Conservation (phyloP, 352 stramenopile genomes). For the Blastocystis sp. region DNA sequence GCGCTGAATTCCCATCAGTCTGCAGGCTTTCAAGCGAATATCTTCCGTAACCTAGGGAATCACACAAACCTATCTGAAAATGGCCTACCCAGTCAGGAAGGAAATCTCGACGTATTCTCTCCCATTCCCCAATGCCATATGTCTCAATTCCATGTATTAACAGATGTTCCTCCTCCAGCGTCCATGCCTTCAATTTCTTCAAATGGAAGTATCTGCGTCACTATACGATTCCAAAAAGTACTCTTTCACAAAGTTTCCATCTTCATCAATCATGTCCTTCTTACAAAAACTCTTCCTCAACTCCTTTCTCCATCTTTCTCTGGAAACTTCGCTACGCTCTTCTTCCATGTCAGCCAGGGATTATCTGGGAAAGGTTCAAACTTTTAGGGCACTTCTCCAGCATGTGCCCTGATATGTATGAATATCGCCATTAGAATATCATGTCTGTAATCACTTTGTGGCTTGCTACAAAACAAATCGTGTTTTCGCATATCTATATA, state of each 20-base stretch:
- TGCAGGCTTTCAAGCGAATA: slow-evolving; percentile 39
- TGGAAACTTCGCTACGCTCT: background rate
- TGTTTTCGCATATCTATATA: too few species aligned
- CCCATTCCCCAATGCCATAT: slow-evolving; percentile 53
- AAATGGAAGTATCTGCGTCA: slow-evolving; percentile 20
- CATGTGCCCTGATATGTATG: too few species aligned
- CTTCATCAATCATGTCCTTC: slow-evolving; percentile 29
- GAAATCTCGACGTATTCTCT: slow-evolving; percentile 20
- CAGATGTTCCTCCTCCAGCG: slow-evolving; percentile 6
- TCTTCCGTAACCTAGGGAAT: slow-evolving; percentile 41
- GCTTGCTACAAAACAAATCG: too few species aligned
- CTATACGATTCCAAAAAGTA: background rate
- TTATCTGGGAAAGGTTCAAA: background rate
- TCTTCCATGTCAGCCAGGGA: background rate
- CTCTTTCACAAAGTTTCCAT: slow-evolving; percentile 49
- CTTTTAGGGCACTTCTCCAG: too few species aligned
- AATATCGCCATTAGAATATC: too few species aligned
- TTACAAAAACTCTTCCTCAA: slow-evolving; percentile 2
- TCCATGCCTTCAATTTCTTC: slow-evolving; percentile 57
- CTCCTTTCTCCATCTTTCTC: slow-evolving; percentile 3
- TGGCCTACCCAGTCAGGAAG: slow-evolving; percentile 25
- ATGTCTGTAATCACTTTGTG: too few species aligned
- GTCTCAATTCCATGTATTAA: slow-evolving; percentile 26
- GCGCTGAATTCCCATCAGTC: slow-evolving; percentile 34
- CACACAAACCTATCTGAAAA: background rate